phyloP scores from a whole-genome alignment of 1,284 basidiomycete species.

The Volvariella surrecta region DNA sequence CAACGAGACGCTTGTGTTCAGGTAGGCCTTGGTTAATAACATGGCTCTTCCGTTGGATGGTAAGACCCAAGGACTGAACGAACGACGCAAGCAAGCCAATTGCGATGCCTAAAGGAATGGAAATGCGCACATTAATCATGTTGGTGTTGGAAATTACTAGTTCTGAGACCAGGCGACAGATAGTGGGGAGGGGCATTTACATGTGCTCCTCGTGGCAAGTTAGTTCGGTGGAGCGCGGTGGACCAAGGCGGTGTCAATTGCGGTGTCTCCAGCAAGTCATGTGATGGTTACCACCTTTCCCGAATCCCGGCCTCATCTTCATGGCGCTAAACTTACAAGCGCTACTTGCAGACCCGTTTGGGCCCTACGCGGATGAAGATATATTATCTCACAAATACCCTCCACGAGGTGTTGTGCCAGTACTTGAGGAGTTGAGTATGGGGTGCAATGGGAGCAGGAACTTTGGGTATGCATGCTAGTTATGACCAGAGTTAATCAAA shows the following conservation, averaged over 20 bases:
- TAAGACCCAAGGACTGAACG: conserved; percentile 86
- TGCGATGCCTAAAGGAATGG: conserved; percentile 36
- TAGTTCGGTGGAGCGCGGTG: no score
- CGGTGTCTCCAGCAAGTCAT: not conserved
- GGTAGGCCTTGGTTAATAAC: conserved; percentile 76
- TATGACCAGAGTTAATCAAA: no score
- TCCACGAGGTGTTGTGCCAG: not conserved
- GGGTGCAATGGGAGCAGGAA: not conserved
- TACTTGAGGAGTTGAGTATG: not conserved
- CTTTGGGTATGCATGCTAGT: conserved; percentile 1
- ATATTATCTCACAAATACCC: conserved; percentile 4
- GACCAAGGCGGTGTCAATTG: no score
- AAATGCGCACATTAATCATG: conserved; percentile 19
- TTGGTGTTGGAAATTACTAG: not conserved
- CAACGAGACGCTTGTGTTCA: conserved; percentile 51
- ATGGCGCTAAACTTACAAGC: not conserved
- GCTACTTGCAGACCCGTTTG: conserved; percentile 5
- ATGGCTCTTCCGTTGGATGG: conserved; percentile 93
- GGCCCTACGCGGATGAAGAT: conserved; percentile 1
- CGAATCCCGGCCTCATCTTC: no score
- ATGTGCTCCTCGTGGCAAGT: no score
- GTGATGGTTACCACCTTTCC: not conserved
- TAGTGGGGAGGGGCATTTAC: not conserved
- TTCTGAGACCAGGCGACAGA: not conserved
- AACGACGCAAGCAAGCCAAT: conserved; percentile 85